Evolutionary conservation across 108 stramenopile species (phyloP), one percentile per base, ranked within the genome.

Genomic region (Skeletonema grethae): DNA sequence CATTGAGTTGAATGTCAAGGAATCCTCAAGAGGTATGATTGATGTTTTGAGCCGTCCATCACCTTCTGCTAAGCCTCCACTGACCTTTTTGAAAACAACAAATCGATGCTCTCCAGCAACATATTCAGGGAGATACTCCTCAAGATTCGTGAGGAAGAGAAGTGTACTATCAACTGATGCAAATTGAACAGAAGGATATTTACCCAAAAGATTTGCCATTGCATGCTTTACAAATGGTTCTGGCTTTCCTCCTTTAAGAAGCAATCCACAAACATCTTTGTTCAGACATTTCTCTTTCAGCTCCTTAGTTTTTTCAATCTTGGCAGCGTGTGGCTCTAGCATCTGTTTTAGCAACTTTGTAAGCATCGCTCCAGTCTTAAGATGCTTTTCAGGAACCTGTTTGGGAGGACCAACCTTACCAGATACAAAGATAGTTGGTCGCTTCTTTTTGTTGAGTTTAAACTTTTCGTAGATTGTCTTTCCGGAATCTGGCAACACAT

Each of bases 221-320:
- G 93, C 93, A 67, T 91, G 87, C 72, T 94, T 94, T 25, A 90
- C 77, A 59, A 87, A 88, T 15, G 89, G 90, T 4, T 88, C 85
- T 41, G 77, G 75, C 67, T 88, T 88, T 61, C 77, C 74, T 25
- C 93, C 93, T 65, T 94, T 94, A 35, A 94, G 80, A 55, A 94
- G 67, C 66, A 94, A 73, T 2, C 68, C 93, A 68, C 93, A 94
- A 31, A 86, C 61, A 56, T 87, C 85, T 76, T 91, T 90, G 57
- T 91, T 87, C 20, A 94, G 60, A 79, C 93, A 94, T 76, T 94
- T 94, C 50, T 85, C 67, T 70, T 87, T 79, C 69, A 94, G 67
- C 74, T 91, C 93, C 67, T 90, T 88, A 5, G 93, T 88, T 35
- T 87, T 94, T 76, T 94, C 93, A 67, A 94, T 91, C 75, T 94